Percentiles rank a stretch among this genome's conserved stretches.
Evolutionary conservation across 495 filamentous ascomycete genomes (phyloP).

Genomic region (Pseudomonodictys pantanalensis): DNA sequence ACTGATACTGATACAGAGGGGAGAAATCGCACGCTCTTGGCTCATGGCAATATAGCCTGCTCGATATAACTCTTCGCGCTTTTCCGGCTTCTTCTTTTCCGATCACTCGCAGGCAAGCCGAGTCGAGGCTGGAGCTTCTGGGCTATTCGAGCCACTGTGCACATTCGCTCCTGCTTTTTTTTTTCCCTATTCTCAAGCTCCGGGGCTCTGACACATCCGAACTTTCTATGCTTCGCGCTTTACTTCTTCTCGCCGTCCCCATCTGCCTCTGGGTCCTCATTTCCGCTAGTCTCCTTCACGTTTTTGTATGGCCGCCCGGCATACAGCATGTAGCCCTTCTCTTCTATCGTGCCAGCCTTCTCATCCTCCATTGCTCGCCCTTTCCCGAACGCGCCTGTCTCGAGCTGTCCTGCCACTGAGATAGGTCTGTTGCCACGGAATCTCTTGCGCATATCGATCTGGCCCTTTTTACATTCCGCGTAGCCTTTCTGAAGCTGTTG

Average conservation of each 20-base stretch:
- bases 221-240: neutral
- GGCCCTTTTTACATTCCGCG: constrained; percentile 89
- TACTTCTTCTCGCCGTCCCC: neutral
- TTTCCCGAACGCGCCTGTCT: constrained; percentile 48
- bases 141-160: neutral
- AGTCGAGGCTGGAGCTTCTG: neutral
- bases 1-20: constrained; percentile 3
- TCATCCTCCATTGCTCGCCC: constrained; percentile 49
- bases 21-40: neutral
- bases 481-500: constrained; percentile 92
- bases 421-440: constrained; percentile 95
- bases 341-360: constrained; percentile 25
- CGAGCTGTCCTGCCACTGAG: constrained; percentile 59
- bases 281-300: constrained; percentile 12
- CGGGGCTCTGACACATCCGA: too few species aligned
- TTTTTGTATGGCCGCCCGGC: constrained; percentile 23
- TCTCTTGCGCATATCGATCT: constrained; percentile 98
- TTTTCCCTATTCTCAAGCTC: too few species aligned
- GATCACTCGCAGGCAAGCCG: too few species aligned
- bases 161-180: neutral
- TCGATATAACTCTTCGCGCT: too few species aligned
- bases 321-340: constrained; percentile 35
- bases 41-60: too few species aligned
- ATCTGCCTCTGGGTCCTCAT: constrained; percentile 17
- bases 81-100: too few species aligned